Evolutionary conservation across 805 yeast species (phyloP).

Genomic region (Candida andamanensis): DNA sequence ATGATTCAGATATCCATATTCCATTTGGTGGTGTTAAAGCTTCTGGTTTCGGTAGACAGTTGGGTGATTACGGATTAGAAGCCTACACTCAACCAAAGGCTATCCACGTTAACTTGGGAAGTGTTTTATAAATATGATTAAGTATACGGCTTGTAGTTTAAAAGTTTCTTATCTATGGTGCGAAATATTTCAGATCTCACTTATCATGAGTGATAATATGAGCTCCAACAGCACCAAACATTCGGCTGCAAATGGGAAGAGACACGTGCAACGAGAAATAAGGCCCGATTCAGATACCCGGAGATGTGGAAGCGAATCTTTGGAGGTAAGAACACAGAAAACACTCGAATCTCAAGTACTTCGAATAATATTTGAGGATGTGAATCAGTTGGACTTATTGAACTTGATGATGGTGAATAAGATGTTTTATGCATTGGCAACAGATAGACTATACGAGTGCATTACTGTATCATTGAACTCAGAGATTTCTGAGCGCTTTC

Average conservation of each 20-base stretch:
- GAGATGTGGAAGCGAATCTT: too few relatives aligned
- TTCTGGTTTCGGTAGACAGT: slow-evolving; percentile 78
- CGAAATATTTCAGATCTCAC: too few relatives aligned
- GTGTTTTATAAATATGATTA: slow-evolving; percentile 17
- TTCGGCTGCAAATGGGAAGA: too few relatives aligned
- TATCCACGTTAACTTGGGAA: slow-evolving; percentile 65
- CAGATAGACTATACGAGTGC: slow-evolving; percentile 21
- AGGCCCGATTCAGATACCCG: too few relatives aligned
- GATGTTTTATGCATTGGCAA: slow-evolving; percentile 18
- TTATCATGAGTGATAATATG: too few relatives aligned
- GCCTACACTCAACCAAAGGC: slow-evolving; percentile 74
- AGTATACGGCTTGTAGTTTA: too few relatives aligned
- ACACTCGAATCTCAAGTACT: too few relatives aligned
- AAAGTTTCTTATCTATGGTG: too few relatives aligned
- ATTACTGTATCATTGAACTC: slow-evolving; percentile 26
- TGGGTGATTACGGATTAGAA: slow-evolving; percentile 68
- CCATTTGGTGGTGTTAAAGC: slow-evolving; percentile 81
- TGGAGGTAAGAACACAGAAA: too few relatives aligned
- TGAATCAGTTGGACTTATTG: slow-evolving; percentile 27
- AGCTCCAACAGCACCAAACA: too few relatives aligned
- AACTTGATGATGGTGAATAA: slow-evolving; percentile 20
- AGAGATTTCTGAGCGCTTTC: slow-evolving; percentile 21
- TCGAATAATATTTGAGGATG: slow-evolving; percentile 17
- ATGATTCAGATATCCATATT: slow-evolving; percentile 37
- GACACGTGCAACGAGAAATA: too few relatives aligned